These are phyloP conservation scores for Fusarium oligoseptatum DNA, from an alignment of 2,329 filamentous ascomycete genomes.

Conservation along the genomic window DNA sequence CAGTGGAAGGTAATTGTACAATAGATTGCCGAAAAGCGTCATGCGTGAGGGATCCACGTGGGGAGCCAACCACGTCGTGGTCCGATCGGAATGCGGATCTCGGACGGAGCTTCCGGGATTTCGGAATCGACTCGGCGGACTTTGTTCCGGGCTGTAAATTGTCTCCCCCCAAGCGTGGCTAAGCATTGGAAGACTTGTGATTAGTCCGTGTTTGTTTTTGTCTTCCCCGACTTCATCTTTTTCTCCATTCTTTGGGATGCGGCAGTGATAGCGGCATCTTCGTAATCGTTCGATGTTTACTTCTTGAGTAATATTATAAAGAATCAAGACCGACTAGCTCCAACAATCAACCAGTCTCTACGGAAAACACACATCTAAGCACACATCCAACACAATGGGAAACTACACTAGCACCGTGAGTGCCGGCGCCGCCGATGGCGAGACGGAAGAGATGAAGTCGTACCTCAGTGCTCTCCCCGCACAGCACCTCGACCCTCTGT, in stretches of 20 bases:
- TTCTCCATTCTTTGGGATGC: background rate
- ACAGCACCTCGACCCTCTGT: constrained; percentile 57
- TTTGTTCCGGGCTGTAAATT: constrained; percentile 7
- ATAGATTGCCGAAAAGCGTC: background rate
- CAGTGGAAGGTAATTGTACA: constrained; percentile 8
- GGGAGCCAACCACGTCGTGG: constrained; percentile 32
- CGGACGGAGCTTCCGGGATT: background rate
- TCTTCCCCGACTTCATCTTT: background rate
- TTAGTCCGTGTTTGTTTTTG: background rate
- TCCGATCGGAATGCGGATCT: constrained; percentile 40
- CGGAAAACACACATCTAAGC: background rate
- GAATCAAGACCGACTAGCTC: background rate
- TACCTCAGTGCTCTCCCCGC: constrained; percentile 48
- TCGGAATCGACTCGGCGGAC: background rate
- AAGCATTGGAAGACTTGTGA: background rate
- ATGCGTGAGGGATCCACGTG: background rate
- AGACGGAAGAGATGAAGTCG: constrained; percentile 45
- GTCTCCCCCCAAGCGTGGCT: background rate
- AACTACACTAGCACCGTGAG: constrained; percentile 16
- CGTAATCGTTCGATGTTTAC: background rate
- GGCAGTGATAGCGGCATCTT: background rate
- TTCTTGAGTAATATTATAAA: background rate
- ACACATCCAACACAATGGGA: constrained; percentile 20
- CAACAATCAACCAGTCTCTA: no score
- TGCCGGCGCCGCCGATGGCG: constrained; percentile 13